A percentile compares a stretch with the other conserved stretches of the same genome.
Evolutionary conservation across 208 protist genomes (phyloP).

Genomic region (Trypanosoma lewisi): DNA sequence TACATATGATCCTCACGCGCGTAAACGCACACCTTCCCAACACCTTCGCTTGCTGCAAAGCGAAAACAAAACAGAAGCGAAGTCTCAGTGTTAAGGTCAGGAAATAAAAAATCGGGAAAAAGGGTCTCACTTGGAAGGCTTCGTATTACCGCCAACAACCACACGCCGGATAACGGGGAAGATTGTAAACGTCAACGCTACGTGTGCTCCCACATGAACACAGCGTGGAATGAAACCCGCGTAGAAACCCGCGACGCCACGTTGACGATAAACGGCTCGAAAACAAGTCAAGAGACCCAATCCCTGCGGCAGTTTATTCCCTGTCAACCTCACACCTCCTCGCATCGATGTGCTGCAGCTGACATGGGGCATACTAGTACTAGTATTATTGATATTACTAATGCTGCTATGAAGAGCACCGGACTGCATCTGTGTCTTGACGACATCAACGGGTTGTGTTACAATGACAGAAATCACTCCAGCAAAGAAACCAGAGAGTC

Average conservation of each 20-base stretch:
- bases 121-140: too few species aligned
- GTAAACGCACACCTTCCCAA: too few species aligned
- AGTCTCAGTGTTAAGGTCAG: too few species aligned
- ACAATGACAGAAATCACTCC: constrained; percentile 25
- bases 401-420: not conserved
- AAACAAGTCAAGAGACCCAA: not conserved
- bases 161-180: constrained; percentile 2
- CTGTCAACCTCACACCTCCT: not conserved
- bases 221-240: constrained; percentile 11
- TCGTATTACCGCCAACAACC: not conserved
- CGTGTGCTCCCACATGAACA: constrained; percentile 14
- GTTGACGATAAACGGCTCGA: not conserved
- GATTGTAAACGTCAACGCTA: constrained; percentile 12
- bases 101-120: too few species aligned
- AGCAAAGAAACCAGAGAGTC: constrained; percentile 21
- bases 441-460: constrained; percentile 30
- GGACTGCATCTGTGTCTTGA: constrained; percentile 31
- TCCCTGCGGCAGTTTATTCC: not conserved
- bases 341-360: not conserved
- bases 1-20: too few species aligned
- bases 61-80: too few species aligned
- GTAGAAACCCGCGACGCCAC: constrained; percentile 16
- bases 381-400: not conserved
- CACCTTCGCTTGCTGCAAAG: too few species aligned
- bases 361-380: not conserved